Base-by-base conservation (phyloP, 495 filamentous ascomycete genomes). In the Chaetomium cochliodes region DNA sequence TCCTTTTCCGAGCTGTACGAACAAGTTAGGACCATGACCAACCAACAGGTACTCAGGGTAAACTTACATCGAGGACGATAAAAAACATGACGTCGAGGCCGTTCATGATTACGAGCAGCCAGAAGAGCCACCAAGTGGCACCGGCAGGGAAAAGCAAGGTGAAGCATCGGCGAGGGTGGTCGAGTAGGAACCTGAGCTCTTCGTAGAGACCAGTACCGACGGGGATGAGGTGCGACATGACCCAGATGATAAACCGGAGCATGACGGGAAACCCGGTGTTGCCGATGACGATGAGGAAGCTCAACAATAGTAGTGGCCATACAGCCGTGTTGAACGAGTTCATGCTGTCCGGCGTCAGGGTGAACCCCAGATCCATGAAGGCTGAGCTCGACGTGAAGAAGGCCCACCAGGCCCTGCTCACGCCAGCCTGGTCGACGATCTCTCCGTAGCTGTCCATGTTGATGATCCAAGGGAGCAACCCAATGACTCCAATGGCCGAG, bases 81-180 rank as follows among this genome's bases (percentile, higher is more conserved):
- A 94, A 97, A 69, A 98, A 89, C 55, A 97, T 83, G 58, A 96
- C 71, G 75, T 98, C 93, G 15, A 92, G 76, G 22, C 81, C 86
- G 70, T 98, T 98, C 66, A 98, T 81, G 3, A 86, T 67, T 8
- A 94, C 79, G n/a, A 98, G 79, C 61, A 96, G 87, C 63, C 86
- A 88, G 74, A 97, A 94, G 3, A 98, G 84, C 92, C 92, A 96
- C 93, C 92, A 97, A 12, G 90, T 97, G n/a, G 93, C 92, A 53
- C 86, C 85, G 0, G 87, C 85, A 8, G 92, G 93, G 70, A 98
- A 98, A 0, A 98, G 80, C 23, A 98, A 82, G 0, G 93, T 97
- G 73, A 97, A 98, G 76, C 93, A 98, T 42, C 94, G 88, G 66
- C 93, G 88, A 26, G 93, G 93, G 70, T 98, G 94, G 70, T 97